Conservation (phyloP, 345 rosid species). For the Linum tenue region DNA sequence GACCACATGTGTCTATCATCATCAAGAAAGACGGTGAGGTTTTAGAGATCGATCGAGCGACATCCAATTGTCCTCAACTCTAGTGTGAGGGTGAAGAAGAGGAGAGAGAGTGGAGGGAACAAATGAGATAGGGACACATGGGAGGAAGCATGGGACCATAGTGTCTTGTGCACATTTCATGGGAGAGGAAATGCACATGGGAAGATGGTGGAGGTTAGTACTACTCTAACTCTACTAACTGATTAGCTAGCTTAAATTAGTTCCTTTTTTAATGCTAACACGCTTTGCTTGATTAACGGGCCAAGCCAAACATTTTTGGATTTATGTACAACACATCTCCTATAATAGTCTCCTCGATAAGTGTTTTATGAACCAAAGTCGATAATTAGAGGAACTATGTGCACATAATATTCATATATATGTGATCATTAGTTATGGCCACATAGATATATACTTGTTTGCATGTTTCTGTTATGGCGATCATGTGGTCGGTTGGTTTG, state of each 20-base stretch:
- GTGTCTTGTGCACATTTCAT: not conserved
- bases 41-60: not conserved
- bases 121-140: not conserved
- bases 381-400: no score
- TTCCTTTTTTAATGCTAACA: not conserved
- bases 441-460: no score
- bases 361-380: no score
- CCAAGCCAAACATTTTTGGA: not conserved
- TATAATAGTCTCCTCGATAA: no score
- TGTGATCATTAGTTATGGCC: no score
- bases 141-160: not conserved
- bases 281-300: constrained; percentile 3
- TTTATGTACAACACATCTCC: no score
- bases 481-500: no score
- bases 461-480: no score
- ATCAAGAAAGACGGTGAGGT: no score
- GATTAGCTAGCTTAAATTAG: no score
- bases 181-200: constrained; percentile 1
- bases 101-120: not conserved
- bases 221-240: not conserved
- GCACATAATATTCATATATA: no score
- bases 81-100: not conserved
- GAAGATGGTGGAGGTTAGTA: not conserved
- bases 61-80: not conserved
- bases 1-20: no score